Evolutionary conservation across 2,329 filamentous ascomycete species (phyloP).

Genomic region (Exophiala mesophila): DNA sequence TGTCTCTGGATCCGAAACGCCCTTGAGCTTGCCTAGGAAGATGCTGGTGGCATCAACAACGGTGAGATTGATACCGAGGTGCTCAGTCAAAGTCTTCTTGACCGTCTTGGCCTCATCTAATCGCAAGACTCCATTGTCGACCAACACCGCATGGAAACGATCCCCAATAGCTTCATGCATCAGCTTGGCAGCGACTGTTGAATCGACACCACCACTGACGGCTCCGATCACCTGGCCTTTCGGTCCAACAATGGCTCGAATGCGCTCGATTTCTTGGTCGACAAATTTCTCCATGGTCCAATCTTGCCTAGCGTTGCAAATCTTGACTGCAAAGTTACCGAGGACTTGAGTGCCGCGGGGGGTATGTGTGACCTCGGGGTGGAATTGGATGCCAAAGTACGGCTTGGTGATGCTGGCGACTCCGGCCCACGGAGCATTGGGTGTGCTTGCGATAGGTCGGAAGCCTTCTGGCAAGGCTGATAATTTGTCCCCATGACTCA

Average conservation of each 20-base stretch:
- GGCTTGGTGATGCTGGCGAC: conserved; percentile 56
- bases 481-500: conserved; percentile 89
- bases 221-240: conserved; percentile 77
- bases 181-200: conserved; percentile 77
- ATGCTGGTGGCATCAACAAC: conserved; percentile 73
- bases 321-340: conserved; percentile 75
- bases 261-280: conserved; percentile 72
- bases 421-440: conserved; percentile 72
- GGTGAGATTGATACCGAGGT: conserved; percentile 85
- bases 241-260: conserved; percentile 74
- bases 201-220: conserved; percentile 80
- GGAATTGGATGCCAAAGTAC: conserved; percentile 81
- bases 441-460: conserved; percentile 65
- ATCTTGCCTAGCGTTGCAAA: conserved; percentile 69
- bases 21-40: conserved; percentile 72
- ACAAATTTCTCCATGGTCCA: conserved; percentile 88
- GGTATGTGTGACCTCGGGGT: conserved; percentile 78
- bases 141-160: conserved; percentile 76
- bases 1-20: conserved; percentile 73
- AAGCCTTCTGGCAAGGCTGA: conserved; percentile 68
- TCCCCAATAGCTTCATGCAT: conserved; percentile 84
- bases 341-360: conserved; percentile 65
- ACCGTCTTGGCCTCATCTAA: conserved; percentile 80
- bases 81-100: conserved; percentile 68
- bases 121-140: conserved; percentile 83